phyloP scores from a whole-genome alignment of 176 grass and related monocot species.

The Saccharum spontaneum region DNA sequence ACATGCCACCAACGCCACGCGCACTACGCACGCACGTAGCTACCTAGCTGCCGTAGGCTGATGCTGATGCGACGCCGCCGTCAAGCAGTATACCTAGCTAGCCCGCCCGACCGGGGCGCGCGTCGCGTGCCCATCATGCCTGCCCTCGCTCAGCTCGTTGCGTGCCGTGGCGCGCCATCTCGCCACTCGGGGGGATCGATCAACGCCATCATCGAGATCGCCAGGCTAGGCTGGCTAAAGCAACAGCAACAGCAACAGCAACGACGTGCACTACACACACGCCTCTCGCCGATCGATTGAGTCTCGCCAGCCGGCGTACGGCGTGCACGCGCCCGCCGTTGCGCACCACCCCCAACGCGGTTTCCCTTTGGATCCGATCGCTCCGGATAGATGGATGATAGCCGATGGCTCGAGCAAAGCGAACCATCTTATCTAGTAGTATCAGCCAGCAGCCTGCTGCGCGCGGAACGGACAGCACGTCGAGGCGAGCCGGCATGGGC shows the following conservation, averaged over 20 bases:
- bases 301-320: background rate
- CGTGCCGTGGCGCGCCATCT: slow-evolving; percentile 7
- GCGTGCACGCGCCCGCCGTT: background rate
- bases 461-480: background rate
- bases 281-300: background rate
- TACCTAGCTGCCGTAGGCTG: background rate
- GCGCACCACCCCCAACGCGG: background rate
- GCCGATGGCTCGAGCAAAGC: background rate
- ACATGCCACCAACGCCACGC: background rate
- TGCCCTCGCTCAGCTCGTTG: background rate
- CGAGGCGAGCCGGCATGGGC: background rate
- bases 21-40: background rate
- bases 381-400: background rate
- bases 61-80: background rate
- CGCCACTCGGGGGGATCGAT: background rate
- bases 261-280: background rate
- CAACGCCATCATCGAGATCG: background rate
- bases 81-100: background rate
- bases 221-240: background rate
- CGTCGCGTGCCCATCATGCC: background rate
- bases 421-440: background rate
- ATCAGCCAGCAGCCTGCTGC: background rate
- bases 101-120: background rate
- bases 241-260: too few relatives aligned
- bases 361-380: background rate